These are phyloP conservation scores for Pyricularia grisea DNA, from an alignment of 2,329 filamentous ascomycete genomes.

Conservation along the genomic window DNA sequence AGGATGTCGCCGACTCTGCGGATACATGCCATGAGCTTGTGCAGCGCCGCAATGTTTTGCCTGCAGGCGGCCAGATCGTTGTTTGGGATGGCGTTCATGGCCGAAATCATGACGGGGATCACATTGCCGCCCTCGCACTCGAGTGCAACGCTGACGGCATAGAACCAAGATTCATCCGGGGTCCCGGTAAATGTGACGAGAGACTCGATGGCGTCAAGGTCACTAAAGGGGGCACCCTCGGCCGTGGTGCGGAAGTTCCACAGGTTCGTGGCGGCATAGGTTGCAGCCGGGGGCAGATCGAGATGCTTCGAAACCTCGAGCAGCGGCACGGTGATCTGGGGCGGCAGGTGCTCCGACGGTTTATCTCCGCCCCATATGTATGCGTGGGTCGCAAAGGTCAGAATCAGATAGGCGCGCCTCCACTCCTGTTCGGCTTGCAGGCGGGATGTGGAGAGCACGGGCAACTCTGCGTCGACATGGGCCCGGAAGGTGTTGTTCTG, in stretches of 20 bases:
- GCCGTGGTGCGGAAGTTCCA: constrained; percentile 67
- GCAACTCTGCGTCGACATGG: constrained; percentile 51
- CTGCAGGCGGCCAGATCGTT: constrained; percentile 53
- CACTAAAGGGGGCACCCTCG: constrained; percentile 29
- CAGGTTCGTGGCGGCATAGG: constrained; percentile 75
- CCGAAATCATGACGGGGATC: constrained; percentile 68
- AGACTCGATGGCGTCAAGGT: constrained; percentile 59
- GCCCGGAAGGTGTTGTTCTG: constrained; percentile 53
- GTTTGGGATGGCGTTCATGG: constrained; percentile 58
- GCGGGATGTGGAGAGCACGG: constrained; percentile 56
- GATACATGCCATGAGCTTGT: constrained; percentile 56
- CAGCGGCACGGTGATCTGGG: constrained; percentile 68
- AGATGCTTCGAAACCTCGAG: constrained; percentile 62
- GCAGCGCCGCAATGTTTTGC: constrained; percentile 36
- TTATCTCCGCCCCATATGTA: constrained; percentile 83
- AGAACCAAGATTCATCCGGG: constrained; percentile 90
- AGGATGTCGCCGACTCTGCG: constrained; percentile 59
- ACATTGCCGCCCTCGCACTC: constrained; percentile 70
- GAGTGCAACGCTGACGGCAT: constrained; percentile 78
- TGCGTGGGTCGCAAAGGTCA: constrained; percentile 72
- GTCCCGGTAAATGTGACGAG: constrained; percentile 83
- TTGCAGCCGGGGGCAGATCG: constrained; percentile 79
- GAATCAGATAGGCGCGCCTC: constrained; percentile 69
- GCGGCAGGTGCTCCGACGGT: constrained; percentile 64
- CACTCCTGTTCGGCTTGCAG: constrained; percentile 62